Evolutionary conservation across 805 yeast species (phyloP), one percentile per base, ranked within the genome.

Genomic region (Starmerella bombicola): DNA sequence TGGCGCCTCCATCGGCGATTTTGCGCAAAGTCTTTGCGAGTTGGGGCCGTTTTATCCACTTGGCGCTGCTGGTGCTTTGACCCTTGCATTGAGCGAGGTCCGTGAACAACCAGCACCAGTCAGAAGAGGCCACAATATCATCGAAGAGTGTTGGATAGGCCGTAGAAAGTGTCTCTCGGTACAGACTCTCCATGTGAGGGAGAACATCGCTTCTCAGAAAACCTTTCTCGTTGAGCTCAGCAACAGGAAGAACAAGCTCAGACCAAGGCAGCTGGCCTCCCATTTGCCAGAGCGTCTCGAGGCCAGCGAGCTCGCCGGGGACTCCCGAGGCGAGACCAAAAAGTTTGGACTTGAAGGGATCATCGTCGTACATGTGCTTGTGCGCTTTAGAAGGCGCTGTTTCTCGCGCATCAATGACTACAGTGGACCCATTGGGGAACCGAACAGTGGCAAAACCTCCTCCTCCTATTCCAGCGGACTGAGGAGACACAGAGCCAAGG

Each of bases 401-500:
- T 57, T 88, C 98, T 47, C 98, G 67, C 23, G 91, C 93, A 60
- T 88, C 94, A 31, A 86, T 73, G 22, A 78, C 67, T 3, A 78
- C 48, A 1, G 78, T 71, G 1, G 69, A 67, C 6, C 69, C 67
- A 10, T 67, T 63, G 21, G 58, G 60, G 32, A 56, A 56, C 13
- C 63, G 41, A 3, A 74, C 67, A 1, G 76, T 70, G 33, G 80
- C 78, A 52, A 73, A 84, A 0, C 80, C 83, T 8, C 98, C 97
- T 4, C 97, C 97, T 6, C 96, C 95, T 32, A 88, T 77, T 0
- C 96, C 95, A 1, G 93, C 78, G 43, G 78, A 78, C 63, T 79
- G 83, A 47, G 84, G 76, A 55, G 82, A 81, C 18, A 83, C 62
- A 40, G 81, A 69, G 2, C 97, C 97, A 24, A 88, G 74, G 55